phyloP scores from a whole-genome alignment of 2,329 filamentous ascomycete genomes.

The Fusarium begoniae region DNA sequence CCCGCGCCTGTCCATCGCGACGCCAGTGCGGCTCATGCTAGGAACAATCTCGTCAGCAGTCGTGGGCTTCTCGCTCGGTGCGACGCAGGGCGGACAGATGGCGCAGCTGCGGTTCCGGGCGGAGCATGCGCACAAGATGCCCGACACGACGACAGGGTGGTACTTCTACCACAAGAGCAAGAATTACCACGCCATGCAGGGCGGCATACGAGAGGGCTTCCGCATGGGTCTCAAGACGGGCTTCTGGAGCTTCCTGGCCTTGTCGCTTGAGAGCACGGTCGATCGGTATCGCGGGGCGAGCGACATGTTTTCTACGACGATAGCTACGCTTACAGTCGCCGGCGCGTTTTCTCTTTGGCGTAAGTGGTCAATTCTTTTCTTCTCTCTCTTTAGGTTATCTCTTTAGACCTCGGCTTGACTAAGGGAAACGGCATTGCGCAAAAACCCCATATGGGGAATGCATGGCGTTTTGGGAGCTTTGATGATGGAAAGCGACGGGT shows the following conservation, averaged over 20 bases:
- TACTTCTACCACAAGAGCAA: slow-evolving; percentile 99
- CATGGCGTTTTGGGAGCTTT: slow-evolving; percentile 17
- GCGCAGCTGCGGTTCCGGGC: slow-evolving; percentile 88
- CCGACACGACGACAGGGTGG: slow-evolving; percentile 85
- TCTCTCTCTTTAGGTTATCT: not conserved
- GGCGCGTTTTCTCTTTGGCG: slow-evolving; percentile 89
- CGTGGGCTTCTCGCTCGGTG: slow-evolving; percentile 76
- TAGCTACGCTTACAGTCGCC: slow-evolving; percentile 85
- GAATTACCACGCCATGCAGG: slow-evolving; percentile 86
- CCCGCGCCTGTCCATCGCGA: slow-evolving; percentile 69
- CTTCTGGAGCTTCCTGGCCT: slow-evolving; percentile 79
- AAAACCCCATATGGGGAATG: slow-evolving; percentile 32
- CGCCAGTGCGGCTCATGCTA: slow-evolving; percentile 71
- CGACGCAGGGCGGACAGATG: slow-evolving; percentile 75
- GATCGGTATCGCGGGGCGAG: slow-evolving; percentile 75
- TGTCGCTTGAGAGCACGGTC: slow-evolving; percentile 85
- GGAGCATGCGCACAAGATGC: slow-evolving; percentile 94
- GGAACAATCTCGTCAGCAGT: slow-evolving; percentile 70
- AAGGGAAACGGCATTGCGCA: slow-evolving; percentile 13
- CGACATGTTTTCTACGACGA: slow-evolving; percentile 82
- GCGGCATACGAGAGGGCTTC: slow-evolving; percentile 80
- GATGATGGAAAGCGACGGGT: slow-evolving; percentile 39
- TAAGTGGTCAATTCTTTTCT: slow-evolving; percentile 55
- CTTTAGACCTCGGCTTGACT: slow-evolving; percentile 16
- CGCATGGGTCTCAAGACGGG: slow-evolving; percentile 77